A percentile compares a stretch with the other conserved stretches of the same genome.
These are phyloP conservation scores for Singerocomus inundabilis DNA, from an alignment of 1,284 basidiomycete species.

Conservation along the genomic window DNA sequence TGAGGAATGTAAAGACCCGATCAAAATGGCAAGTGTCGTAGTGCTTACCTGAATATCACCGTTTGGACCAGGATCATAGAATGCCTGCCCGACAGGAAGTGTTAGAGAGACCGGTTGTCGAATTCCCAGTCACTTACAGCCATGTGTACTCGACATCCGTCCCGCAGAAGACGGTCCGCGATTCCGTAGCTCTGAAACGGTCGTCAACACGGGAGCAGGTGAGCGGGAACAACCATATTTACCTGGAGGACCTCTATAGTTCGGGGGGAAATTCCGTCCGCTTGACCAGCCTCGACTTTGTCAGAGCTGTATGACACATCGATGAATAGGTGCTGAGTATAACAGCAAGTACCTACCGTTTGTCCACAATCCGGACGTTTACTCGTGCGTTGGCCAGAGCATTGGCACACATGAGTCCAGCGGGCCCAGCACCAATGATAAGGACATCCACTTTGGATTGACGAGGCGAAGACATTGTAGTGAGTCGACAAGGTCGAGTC, in stretches of 20 bases:
- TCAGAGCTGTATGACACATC: conserved; percentile 16
- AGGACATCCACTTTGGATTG: conserved; percentile 50
- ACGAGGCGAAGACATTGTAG: conserved; percentile 9
- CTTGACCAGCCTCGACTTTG: conserved; percentile 39
- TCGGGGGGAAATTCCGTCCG: conserved; percentile 43
- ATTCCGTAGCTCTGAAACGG: conserved; percentile 35
- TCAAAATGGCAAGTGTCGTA: not conserved
- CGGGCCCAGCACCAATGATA: conserved; percentile 53
- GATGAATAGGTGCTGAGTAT: not conserved
- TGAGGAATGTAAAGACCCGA: conserved; percentile 1
- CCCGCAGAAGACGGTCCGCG: conserved; percentile 35
- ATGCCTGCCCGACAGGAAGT: conserved; percentile 24
- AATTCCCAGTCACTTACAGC: conserved; percentile 20
- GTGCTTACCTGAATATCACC: conserved; percentile 32
- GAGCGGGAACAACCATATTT: not conserved
- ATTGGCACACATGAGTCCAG: conserved; percentile 37
- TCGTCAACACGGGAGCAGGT: not conserved
- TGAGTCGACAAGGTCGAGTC: not conserved
- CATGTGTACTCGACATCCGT: conserved; percentile 34
- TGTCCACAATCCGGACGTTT: conserved; percentile 27
- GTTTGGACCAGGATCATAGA: conserved; percentile 36
- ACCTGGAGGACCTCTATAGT: conserved; percentile 46
- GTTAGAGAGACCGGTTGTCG: not conserved
- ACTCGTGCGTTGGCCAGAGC: conserved; percentile 25
- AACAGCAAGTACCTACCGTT: conserved; percentile 20